phyloP scores from a whole-genome alignment of 2,329 filamentous ascomycete species.

The Aspergillus novoparasiticus region DNA sequence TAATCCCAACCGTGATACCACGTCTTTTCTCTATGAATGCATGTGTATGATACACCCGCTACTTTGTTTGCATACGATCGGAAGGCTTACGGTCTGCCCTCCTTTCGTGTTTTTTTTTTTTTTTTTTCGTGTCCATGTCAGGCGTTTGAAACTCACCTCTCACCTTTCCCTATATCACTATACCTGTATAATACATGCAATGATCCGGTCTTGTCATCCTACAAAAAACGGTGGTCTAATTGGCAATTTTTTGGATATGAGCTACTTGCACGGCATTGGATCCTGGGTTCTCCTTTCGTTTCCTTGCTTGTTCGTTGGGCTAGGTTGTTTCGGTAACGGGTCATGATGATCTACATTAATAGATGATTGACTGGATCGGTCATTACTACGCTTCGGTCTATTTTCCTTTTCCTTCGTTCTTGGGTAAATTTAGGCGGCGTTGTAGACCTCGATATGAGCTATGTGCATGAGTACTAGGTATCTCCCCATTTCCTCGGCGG shows the following conservation, averaged over 20 bases:
- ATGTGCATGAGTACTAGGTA: background rate
- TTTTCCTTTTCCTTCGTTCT: background rate
- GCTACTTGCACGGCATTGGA: constrained; percentile 15
- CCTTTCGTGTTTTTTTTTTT: constrained; percentile 22
- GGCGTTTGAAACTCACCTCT: constrained; percentile 30
- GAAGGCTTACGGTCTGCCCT: constrained; percentile 34
- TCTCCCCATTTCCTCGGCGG: no score
- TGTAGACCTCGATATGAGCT: background rate
- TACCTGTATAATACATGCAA: constrained; percentile 34
- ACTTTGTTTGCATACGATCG: constrained; percentile 29
- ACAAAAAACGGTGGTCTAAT: constrained; percentile 4
- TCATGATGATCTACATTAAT: constrained; percentile 15
- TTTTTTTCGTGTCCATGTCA: constrained; percentile 10
- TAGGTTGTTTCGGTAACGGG: constrained; percentile 1
- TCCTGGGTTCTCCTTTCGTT: constrained; percentile 12
- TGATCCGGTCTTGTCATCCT: constrained; percentile 20
- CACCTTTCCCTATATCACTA: constrained; percentile 32
- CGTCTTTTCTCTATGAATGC: constrained; percentile 31
- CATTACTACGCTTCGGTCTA: background rate
- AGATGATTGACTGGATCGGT: constrained; percentile 11
- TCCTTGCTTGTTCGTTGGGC: constrained; percentile 3
- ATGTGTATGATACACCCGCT: constrained; percentile 37
- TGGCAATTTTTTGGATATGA: constrained; percentile 10
- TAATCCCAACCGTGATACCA: constrained; percentile 11
- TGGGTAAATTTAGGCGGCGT: background rate